Conservation (phyloP, 257 asterid species). For the Solanum pinnatisectum region DNA sequence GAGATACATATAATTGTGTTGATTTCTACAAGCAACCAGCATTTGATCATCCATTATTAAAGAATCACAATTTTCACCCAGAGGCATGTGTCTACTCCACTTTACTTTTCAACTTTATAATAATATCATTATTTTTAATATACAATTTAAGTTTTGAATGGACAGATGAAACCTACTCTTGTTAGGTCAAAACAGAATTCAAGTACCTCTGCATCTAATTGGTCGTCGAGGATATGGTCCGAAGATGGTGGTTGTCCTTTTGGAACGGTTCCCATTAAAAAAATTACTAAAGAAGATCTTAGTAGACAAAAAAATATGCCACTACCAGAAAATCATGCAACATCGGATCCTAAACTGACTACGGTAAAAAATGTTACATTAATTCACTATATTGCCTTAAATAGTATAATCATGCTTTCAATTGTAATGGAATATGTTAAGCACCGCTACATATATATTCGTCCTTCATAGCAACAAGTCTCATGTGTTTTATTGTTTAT, state of each 20-base stretch:
- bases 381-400: not conserved
- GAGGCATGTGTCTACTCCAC: not conserved
- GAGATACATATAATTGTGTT: not conserved
- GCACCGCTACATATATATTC: too few relatives aligned
- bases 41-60: not conserved
- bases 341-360: not conserved
- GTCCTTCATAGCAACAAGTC: too few relatives aligned
- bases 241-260: not conserved
- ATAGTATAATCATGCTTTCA: not conserved
- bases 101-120: not conserved
- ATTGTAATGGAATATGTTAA: too few relatives aligned
- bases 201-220: not conserved
- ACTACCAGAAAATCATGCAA: not conserved
- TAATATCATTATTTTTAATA: not conserved
- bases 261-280: not conserved
- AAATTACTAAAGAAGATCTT: not conserved
- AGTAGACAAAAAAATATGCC: not conserved
- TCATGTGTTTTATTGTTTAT: not conserved
- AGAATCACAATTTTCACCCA: not conserved
- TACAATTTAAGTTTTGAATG: not conserved
- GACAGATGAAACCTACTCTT: not conserved
- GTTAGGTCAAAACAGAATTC: not conserved
- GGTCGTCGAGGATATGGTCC: not conserved
- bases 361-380: not conserved
- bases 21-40: not conserved